Evolutionary conservation across 2,329 filamentous ascomycete genomes (phyloP), one percentile per base, ranked within the genome.

Genomic region (Ceratocystiopsis minuta): DNA sequence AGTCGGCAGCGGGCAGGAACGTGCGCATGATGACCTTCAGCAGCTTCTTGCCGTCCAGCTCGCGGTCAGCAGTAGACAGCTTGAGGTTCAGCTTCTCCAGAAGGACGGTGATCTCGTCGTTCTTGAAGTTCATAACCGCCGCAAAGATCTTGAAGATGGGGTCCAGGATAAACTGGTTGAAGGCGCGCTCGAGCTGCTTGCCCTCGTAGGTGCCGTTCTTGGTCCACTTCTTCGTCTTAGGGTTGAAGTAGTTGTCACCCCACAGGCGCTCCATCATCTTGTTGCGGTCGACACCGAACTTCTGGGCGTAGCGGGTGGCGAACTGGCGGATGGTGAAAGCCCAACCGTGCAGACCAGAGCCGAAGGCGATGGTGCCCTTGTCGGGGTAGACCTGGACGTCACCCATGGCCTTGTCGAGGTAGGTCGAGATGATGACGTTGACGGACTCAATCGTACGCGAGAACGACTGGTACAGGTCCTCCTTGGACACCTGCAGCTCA

Each of bases 241-340:
- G 84, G 78, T 98, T 96, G 83, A 98, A 98, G 78, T 76, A 98
- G 77, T 86, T 95, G 79, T 98, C 90, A 55, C 90, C 90, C 90
- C 90, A 98, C 55, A 98, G 85, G 80, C 90, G 86, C 74, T 95
- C 85, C 83, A 96, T 94, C 90, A 98, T 95, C 85, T 96, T 96
- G 72, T 79, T 81, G 67, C 87, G 87, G 79, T 98, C 88, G 57
- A 98, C 90, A 81, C 90, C 90, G 59, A 98, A 98, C 72, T 98
- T 98, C 86, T 96, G 96, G 68, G 88, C 82, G 66, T 98, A 98
- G 59, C 80, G 78, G 61, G 76, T 66, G 56, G 90, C 90, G 67
- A 98, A 98, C 68, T 98, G 90, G 61, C 90, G 84, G 71, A 96
- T 70, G 59, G 90, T 98, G 80, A 98, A 98, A 60, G 86, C 88